These are phyloP conservation scores for Grifola frondosa DNA, from an alignment of 1,284 basidiomycete genomes.

Conservation along the genomic window DNA sequence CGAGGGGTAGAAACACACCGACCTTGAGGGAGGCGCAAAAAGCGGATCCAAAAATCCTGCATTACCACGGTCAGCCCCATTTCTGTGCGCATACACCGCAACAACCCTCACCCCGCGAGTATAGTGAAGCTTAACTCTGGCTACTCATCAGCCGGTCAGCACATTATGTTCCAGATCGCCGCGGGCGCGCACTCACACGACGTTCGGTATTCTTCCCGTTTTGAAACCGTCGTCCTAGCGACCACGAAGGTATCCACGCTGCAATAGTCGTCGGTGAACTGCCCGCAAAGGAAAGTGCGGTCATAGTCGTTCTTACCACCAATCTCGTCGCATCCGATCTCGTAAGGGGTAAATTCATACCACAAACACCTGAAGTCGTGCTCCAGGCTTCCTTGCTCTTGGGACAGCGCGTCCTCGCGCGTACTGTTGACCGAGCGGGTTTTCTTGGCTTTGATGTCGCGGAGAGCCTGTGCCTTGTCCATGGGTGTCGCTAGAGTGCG, in stretches of 20 bases:
- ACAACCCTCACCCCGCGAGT: constrained; percentile 32
- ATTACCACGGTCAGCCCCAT: neutral
- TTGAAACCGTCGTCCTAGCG: constrained; percentile 37
- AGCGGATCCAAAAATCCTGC: constrained; percentile 40
- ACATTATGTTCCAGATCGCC: neutral
- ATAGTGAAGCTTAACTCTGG: constrained; percentile 42
- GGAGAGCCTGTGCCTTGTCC: constrained; percentile 22
- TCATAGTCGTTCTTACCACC: constrained; percentile 36
- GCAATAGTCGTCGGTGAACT: neutral
- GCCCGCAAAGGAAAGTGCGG: neutral
- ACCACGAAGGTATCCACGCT: constrained; percentile 45
- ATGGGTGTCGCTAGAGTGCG: constrained; percentile 28
- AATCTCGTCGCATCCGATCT: constrained; percentile 42
- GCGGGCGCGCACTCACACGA: constrained; percentile 24
- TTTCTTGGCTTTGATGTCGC: constrained; percentile 23
- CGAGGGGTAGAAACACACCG: neutral
- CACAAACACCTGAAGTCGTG: constrained; percentile 33
- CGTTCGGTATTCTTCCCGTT: constrained; percentile 36
- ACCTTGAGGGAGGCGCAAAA: constrained; percentile 43
- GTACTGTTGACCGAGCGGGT: constrained; percentile 20
- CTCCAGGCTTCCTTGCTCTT: constrained; percentile 24
- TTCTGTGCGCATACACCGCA: neutral
- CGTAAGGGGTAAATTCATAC: constrained; percentile 44
- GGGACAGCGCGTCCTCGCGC: constrained; percentile 10
- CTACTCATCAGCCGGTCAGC: constrained; percentile 12